Conservation (phyloP, 805 yeast species). For the Starmerella tilneyi region DNA sequence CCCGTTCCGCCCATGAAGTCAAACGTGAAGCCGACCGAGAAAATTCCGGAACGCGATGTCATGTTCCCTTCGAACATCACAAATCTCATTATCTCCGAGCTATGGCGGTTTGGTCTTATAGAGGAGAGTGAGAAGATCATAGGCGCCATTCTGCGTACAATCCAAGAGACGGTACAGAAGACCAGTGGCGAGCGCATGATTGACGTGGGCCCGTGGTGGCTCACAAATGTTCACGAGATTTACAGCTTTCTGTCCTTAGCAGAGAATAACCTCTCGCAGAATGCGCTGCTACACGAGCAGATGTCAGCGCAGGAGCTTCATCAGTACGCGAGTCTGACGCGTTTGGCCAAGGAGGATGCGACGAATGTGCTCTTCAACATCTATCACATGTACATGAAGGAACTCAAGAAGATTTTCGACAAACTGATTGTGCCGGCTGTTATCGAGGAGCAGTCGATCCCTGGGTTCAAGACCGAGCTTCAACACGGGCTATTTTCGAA, state of each 20-base stretch:
- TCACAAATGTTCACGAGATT: slow-evolving; percentile 89
- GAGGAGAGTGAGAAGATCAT: slow-evolving; percentile 82
- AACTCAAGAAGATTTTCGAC: slow-evolving; percentile 79
- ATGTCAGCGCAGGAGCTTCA: slow-evolving; percentile 85
- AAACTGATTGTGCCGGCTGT: slow-evolving; percentile 93
- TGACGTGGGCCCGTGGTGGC: slow-evolving; percentile 93
- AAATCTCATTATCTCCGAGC: slow-evolving; percentile 82
- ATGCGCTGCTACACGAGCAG: slow-evolving; percentile 65
- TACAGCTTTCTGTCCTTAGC: slow-evolving; percentile 92
- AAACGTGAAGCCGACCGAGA: slow-evolving; percentile 76
- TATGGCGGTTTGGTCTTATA: slow-evolving; percentile 96
- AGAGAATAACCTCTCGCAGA: slow-evolving; percentile 78
- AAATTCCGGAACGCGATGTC: slow-evolving; percentile 77
- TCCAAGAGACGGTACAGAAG: slow-evolving; percentile 72
- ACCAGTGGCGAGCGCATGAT: slow-evolving; percentile 78
- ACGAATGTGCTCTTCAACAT: slow-evolving; percentile 87
- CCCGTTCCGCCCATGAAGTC: slow-evolving; percentile 84
- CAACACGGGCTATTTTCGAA: slow-evolving; percentile 63
- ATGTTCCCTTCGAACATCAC: slow-evolving; percentile 92
- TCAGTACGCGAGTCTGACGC: slow-evolving; percentile 78
- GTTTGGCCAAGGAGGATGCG: slow-evolving; percentile 86
- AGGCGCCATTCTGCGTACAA: slow-evolving; percentile 77
- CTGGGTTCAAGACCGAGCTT: slow-evolving; percentile 84
- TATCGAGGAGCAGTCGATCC: slow-evolving; percentile 85
- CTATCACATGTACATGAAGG: slow-evolving; percentile 94